phyloP scores from a whole-genome alignment of 768 basidiomycete genomes.

The Mycena floridula region DNA sequence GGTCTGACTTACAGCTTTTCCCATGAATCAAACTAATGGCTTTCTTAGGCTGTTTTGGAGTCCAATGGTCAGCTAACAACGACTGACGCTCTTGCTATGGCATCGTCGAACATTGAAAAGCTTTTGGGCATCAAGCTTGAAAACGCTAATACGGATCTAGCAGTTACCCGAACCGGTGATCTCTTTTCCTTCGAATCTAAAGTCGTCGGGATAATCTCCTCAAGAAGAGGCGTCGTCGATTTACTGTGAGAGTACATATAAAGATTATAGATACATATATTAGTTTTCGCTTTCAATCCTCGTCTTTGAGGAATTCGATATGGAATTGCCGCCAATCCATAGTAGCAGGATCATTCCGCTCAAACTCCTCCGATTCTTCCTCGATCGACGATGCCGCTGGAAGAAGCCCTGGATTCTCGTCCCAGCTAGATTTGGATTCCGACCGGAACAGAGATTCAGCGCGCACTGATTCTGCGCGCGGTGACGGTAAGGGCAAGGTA shows the following conservation, averaged over 20 bases:
- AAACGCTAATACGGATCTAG: constrained; percentile 27
- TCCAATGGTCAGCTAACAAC: constrained; percentile 21
- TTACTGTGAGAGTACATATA: constrained; percentile 4
- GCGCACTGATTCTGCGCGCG: too few species aligned
- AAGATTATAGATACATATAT: too few species aligned
- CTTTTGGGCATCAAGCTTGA: constrained; percentile 29
- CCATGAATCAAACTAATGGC: not conserved
- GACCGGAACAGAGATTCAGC: too few species aligned
- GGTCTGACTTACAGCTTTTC: constrained; percentile 34
- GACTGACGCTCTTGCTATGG: constrained; percentile 30
- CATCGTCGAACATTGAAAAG: constrained; percentile 35
- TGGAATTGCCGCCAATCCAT: constrained; percentile 59
- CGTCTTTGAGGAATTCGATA: constrained; percentile 29
- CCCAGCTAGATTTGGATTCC: too few species aligned
- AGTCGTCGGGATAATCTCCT: constrained; percentile 32
- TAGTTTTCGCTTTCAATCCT: too few species aligned
- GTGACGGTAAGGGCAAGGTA: constrained; percentile 22
- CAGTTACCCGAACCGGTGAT: constrained; percentile 29
- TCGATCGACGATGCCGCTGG: not conserved
- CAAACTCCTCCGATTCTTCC: constrained; percentile 1
- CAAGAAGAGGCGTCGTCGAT: constrained; percentile 14
- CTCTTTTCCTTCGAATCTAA: constrained; percentile 35
- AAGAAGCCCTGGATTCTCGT: too few species aligned
- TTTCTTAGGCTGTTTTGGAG: constrained; percentile 13
- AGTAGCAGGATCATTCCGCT: constrained; percentile 29